A percentile compares a stretch with the other conserved stretches of the same genome.
Conservation (phyloP, 2,329 filamentous ascomycete species). For the Xenosphaeropsis pyriputrescens region DNA sequence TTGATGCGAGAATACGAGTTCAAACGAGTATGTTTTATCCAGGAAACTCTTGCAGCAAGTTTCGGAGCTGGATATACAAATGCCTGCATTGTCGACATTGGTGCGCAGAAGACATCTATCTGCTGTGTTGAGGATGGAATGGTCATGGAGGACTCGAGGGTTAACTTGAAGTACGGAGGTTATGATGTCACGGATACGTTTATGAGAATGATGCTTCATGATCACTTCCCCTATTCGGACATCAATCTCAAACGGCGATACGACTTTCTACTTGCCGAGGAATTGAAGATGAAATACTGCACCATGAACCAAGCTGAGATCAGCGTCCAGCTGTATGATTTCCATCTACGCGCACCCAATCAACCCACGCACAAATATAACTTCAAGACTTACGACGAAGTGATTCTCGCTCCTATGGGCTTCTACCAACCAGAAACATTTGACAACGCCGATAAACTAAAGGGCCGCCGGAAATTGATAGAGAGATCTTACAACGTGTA, state of each 20-base stretch:
- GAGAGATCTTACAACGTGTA: slow-evolving; percentile 88
- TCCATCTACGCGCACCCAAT: slow-evolving; percentile 77
- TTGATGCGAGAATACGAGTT: slow-evolving; percentile 86
- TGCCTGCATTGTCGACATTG: slow-evolving; percentile 89
- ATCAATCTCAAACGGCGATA: slow-evolving; percentile 85
- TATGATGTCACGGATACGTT: slow-evolving; percentile 89
- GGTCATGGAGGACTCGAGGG: slow-evolving; percentile 81
- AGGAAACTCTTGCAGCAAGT: slow-evolving; percentile 87
- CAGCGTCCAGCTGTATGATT: slow-evolving; percentile 76
- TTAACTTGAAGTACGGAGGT: slow-evolving; percentile 91
- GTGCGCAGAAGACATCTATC: slow-evolving; percentile 93
- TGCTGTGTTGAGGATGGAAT: slow-evolving; percentile 96
- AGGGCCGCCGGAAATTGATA: slow-evolving; percentile 65
- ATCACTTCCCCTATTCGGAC: slow-evolving; percentile 88
- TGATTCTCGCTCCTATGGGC: slow-evolving; percentile 89
- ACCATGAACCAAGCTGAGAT: slow-evolving; percentile 85
- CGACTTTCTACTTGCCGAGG: slow-evolving; percentile 86
- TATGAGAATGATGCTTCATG: slow-evolving; percentile 94
- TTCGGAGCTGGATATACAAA: slow-evolving; percentile 93
- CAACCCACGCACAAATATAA: slow-evolving; percentile 85
- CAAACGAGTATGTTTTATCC: slow-evolving; percentile 79
- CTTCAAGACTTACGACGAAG: slow-evolving; percentile 96
- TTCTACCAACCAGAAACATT: slow-evolving; percentile 83
- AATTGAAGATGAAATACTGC: slow-evolving; percentile 86
- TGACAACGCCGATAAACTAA: slow-evolving; percentile 67